These are phyloP conservation scores for Tuber magnatum DNA, from an alignment of 495 filamentous ascomycete species.

Conservation along the genomic window DNA sequence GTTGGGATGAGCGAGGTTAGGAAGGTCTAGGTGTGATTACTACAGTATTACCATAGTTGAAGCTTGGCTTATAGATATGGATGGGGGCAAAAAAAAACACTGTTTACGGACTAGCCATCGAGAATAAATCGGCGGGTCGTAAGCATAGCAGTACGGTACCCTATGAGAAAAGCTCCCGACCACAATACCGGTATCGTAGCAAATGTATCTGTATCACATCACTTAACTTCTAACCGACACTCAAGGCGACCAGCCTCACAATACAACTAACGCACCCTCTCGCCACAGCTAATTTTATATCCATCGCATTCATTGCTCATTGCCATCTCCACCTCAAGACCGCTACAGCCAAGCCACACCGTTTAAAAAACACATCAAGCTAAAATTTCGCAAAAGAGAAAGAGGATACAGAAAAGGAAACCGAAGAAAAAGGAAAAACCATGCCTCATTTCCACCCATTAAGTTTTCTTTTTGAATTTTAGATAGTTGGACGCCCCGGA, in stretches of 20 bases:
- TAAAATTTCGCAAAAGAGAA: constrained; percentile 34
- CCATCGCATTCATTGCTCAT: not conserved
- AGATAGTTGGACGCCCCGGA: constrained; percentile 14
- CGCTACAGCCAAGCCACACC: not conserved
- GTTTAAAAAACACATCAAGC: constrained; percentile 32
- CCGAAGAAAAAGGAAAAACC: constrained; percentile 26
- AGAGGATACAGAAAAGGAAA: constrained; percentile 15
- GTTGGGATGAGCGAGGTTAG: not conserved
- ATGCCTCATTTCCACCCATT: constrained; percentile 26
- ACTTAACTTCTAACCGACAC: not conserved
- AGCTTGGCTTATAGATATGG: not conserved
- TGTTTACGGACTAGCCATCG: not conserved
- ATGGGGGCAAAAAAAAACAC: not conserved
- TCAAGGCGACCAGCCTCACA: not conserved
- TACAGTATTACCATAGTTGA: not conserved
- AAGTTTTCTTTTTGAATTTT: constrained; percentile 22
- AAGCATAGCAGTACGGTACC: not conserved
- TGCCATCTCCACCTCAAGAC: not conserved
- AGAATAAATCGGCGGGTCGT: not conserved
- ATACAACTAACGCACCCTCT: not conserved
- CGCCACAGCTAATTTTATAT: constrained; percentile 3
- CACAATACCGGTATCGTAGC: not conserved
- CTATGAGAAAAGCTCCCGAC: not conserved
- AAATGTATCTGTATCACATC: not conserved
- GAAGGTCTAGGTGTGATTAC: not conserved